phyloP scores from a whole-genome alignment of 257 asterid genomes.

The Lycium barbarum region DNA sequence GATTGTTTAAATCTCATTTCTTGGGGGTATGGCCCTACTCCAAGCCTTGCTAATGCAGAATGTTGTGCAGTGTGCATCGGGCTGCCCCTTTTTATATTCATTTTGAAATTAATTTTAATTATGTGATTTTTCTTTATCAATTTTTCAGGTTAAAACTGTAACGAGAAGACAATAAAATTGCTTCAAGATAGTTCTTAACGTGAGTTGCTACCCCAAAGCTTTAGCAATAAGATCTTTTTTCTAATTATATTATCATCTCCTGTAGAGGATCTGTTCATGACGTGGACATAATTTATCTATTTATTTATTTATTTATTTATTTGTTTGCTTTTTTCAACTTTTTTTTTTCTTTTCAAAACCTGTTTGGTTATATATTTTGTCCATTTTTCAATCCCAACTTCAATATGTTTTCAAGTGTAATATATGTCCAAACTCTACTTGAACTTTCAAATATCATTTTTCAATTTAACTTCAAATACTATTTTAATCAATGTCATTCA shows the following conservation, averaged over 20 bases:
- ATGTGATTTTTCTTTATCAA: background rate
- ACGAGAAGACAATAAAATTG: constrained; percentile 53
- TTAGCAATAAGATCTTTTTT: background rate
- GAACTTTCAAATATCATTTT: background rate
- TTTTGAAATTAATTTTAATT: background rate
- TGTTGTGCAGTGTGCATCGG: no score
- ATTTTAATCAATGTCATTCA: background rate
- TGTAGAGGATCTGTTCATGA: no score
- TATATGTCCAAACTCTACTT: background rate
- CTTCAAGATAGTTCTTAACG: constrained; percentile 64
- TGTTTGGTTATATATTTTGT: background rate
- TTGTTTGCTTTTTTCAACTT: no score
- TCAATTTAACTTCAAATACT: background rate
- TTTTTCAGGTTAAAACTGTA: constrained; percentile 55
- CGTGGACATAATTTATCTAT: no score
- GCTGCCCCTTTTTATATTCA: no score
- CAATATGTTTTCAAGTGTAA: background rate
- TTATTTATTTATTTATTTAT: no score
- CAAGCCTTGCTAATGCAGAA: no score
- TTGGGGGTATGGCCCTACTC: no score
- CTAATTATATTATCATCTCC: background rate
- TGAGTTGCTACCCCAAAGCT: constrained; percentile 37
- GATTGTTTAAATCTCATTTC: no score
- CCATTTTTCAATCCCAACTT: background rate
- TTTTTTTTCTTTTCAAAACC: background rate